These are phyloP conservation scores for Casuarina cunninghamiana DNA, from an alignment of 306 rosid genomes.

Conservation along the genomic window DNA sequence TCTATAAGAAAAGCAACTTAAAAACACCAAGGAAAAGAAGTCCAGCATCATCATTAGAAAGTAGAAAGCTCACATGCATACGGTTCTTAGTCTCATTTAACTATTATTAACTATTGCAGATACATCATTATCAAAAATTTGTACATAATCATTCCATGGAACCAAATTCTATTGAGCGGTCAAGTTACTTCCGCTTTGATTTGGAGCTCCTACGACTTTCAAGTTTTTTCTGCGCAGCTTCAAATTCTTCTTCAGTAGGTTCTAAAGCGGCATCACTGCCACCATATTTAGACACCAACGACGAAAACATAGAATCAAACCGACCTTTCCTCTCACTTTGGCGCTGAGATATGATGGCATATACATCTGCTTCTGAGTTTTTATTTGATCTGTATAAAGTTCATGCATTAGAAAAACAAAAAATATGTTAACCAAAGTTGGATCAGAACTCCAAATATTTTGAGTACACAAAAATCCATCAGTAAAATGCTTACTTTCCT, in stretches of 20 bases:
- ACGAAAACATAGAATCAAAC: slow-evolving; percentile 79
- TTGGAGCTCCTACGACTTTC: slow-evolving; percentile 60
- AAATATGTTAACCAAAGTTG: background rate
- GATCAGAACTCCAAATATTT: background rate
- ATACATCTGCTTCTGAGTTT: slow-evolving; percentile 52
- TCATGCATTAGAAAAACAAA: background rate
- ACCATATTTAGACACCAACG: slow-evolving; percentile 77
- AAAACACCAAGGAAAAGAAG: background rate
- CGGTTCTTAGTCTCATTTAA: background rate
- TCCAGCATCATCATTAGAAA: background rate
- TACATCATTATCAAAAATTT: background rate
- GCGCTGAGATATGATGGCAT: slow-evolving; percentile 67
- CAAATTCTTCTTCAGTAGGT: slow-evolving; percentile 87
- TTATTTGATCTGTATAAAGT: slow-evolving; percentile 52
- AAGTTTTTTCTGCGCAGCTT: slow-evolving; percentile 70
- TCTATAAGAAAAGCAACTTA: background rate
- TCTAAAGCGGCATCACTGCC: slow-evolving; percentile 45
- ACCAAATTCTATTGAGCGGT: background rate
- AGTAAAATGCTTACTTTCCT: slow-evolving; percentile 48
- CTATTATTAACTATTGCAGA: background rate
- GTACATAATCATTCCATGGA: background rate
- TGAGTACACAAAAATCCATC: slow-evolving; percentile 6
- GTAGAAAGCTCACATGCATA: background rate
- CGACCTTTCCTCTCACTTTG: slow-evolving; percentile 54
- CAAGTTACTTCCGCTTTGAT: slow-evolving; percentile 57